phyloP scores from a whole-genome alignment of 352 stramenopile genomes.

The Globisporangium viniferum region DNA sequence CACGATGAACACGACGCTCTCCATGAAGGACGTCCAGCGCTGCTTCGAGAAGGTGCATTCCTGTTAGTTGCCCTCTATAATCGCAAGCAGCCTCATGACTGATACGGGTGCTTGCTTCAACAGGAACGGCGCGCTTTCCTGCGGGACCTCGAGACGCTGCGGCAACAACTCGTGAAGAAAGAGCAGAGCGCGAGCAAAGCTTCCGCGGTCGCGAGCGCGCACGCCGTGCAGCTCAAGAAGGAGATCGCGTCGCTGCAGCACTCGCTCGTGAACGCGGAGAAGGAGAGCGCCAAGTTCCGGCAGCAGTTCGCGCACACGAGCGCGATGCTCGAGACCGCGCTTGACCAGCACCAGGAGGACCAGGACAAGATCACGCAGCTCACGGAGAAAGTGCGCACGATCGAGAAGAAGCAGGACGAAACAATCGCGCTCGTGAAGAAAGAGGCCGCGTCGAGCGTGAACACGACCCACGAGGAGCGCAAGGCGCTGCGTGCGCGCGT shows the following conservation, averaged over 20 bases:
- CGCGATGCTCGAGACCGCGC: slow-evolving; percentile 61
- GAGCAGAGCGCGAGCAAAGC: slow-evolving; percentile 50
- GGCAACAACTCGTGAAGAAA: slow-evolving; percentile 76
- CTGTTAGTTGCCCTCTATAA: background rate
- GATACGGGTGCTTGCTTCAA: background rate
- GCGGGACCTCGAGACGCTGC: slow-evolving; percentile 66
- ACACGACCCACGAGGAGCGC: slow-evolving; percentile 60
- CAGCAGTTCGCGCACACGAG: slow-evolving; percentile 68
- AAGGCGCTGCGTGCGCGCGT: slow-evolving; percentile 64
- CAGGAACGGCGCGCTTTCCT: slow-evolving; percentile 68
- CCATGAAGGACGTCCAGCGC: slow-evolving; percentile 68
- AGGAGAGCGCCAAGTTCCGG: slow-evolving; percentile 41
- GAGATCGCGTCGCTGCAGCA: slow-evolving; percentile 62
- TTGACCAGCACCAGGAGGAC: slow-evolving; percentile 76
- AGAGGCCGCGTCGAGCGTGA: slow-evolving; percentile 49
- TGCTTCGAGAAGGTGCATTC: slow-evolving; percentile 67
- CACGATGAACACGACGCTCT: slow-evolving; percentile 34
- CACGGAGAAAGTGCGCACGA: slow-evolving; percentile 47
- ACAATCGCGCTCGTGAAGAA: slow-evolving; percentile 51
- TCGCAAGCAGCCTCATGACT: background rate
- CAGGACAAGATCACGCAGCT: slow-evolving; percentile 45
- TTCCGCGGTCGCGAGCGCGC: slow-evolving; percentile 47
- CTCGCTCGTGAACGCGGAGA: slow-evolving; percentile 37
- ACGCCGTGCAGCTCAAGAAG: slow-evolving; percentile 74
- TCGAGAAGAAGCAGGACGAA: slow-evolving; percentile 67